Percentiles rank a stretch among this genome's conserved stretches.
These are phyloP conservation scores for Eucalyptus grandis DNA, from an alignment of 345 rosid species.

Conservation along the genomic window DNA sequence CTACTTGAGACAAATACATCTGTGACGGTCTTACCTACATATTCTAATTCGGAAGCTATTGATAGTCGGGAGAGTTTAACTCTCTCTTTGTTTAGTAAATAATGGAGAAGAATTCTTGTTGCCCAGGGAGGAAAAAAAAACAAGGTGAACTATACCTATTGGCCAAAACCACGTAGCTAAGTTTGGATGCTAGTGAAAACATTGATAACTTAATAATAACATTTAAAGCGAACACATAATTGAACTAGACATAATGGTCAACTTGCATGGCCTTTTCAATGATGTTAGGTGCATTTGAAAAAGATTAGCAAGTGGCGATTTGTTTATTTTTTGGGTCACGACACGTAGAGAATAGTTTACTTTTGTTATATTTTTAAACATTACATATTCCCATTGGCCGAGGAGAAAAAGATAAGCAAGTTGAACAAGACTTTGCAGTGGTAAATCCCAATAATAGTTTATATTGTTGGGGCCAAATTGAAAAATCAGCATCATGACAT, in stretches of 20 bases:
- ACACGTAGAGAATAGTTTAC: too few species aligned
- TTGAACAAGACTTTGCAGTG: not conserved
- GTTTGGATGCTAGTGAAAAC: not conserved
- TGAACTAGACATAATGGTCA: not conserved
- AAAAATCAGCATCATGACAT: too few species aligned
- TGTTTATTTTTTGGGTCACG: too few species aligned
- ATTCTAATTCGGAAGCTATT: not conserved
- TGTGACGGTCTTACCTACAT: accelerated
- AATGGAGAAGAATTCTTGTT: not conserved
- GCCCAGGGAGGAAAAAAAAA: not conserved
- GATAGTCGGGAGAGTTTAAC: not conserved
- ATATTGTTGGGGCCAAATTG: not conserved
- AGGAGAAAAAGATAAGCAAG: not conserved
- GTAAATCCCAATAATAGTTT: not conserved
- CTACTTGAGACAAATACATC: accelerated
- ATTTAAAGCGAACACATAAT: accelerated
- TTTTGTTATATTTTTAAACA: too few species aligned
- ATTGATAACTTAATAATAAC: not conserved
- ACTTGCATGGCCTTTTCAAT: not conserved
- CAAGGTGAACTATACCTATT: not conserved
- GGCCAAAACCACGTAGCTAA: not conserved
- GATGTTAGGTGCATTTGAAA: not conserved
- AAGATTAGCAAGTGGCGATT: not conserved
- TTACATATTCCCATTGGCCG: too few species aligned
- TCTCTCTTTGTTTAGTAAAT: not conserved